Base-by-base conservation (phyloP, 441 rosid species). In the Isatis lusitanica region DNA sequence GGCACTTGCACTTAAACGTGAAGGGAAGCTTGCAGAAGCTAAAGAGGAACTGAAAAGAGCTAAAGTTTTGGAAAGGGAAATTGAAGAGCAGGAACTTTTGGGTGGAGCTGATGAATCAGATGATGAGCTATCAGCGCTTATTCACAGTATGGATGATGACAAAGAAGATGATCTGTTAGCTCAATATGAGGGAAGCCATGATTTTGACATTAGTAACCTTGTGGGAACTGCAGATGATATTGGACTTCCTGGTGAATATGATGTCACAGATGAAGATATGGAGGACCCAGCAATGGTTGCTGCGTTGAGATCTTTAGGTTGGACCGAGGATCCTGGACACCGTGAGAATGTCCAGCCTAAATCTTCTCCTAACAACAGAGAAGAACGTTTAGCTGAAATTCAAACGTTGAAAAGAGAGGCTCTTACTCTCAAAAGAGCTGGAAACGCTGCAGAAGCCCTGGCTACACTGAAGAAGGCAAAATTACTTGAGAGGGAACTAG, bases 1-100 rank as follows among this genome's bases (percentile, higher is more conserved):
- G 70, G 99, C 99, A 15, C 91, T 95, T 55, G 38, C 71, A 40
- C 77, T 92, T 78, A 95, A 95, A 85, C 97, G 91, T 66, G 95
- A 90, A 82, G 98, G 99, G 63, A 93, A 90, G 70, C 90, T 93
- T 81, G 83, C 86, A 10, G 98, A 93, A 84, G 99, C 99, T 48
- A 95, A 95, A 86, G 96, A 95, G 83, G 97, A 95, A 80, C 76
- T 93, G 16, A 95, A 88, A 86, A 87, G 76, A 77, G 98, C 98
- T 66, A 95, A 95, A 79, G 39, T 87, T 79, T 78, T 95, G 69
- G 99, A 95, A 81, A 88, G 85, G 84, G 86, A 95, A 75, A 85
- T 91, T 70, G 98, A 95, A 86, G 98, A 93, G 75, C 87, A 87
- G 74, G 96, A 91, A 68, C 85, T 92, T 51, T 73, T 92, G 79